Evolutionary conservation across 2,329 filamentous ascomycete species (phyloP).

Genomic region (Colletotrichum aenigma): DNA sequence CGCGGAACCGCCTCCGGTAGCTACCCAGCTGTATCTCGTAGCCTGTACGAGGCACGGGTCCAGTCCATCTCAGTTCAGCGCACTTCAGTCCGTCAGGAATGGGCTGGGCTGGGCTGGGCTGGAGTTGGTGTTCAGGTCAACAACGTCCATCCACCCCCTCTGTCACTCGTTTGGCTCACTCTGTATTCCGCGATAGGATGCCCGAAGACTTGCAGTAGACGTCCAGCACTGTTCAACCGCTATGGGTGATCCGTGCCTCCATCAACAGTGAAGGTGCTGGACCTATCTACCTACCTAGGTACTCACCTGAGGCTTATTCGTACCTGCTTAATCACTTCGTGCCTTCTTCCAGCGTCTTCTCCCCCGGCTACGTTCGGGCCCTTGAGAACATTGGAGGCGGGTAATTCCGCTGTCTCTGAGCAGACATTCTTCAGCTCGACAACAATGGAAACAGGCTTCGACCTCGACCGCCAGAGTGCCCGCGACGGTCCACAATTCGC

Average conservation of each 20-base stretch:
- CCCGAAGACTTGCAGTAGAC: background rate
- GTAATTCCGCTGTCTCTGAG: background rate
- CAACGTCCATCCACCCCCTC: background rate
- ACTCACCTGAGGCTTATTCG: background rate
- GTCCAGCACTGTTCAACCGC: background rate
- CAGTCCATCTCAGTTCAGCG: background rate
- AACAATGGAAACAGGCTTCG: background rate
- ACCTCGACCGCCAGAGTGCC: background rate
- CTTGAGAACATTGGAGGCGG: background rate
- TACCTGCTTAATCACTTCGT: background rate
- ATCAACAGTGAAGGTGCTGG: background rate
- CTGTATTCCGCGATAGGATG: background rate
- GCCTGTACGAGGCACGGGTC: background rate
- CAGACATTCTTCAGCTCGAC: background rate
- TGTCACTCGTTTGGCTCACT: background rate
- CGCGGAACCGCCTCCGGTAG: background rate
- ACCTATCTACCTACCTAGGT: background rate
- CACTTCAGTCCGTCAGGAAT: background rate
- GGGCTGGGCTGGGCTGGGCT: background rate
- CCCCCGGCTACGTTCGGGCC: background rate
- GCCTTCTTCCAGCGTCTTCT: background rate
- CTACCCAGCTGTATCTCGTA: background rate
- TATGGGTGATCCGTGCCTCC: background rate
- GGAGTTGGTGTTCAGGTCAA: background rate
- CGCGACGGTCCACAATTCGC: background rate